A percentile compares a stretch with the other conserved stretches of the same genome.
Conservation (phyloP, 2,329 filamentous ascomycete genomes). For the Cucurbitaria berberidis region DNA sequence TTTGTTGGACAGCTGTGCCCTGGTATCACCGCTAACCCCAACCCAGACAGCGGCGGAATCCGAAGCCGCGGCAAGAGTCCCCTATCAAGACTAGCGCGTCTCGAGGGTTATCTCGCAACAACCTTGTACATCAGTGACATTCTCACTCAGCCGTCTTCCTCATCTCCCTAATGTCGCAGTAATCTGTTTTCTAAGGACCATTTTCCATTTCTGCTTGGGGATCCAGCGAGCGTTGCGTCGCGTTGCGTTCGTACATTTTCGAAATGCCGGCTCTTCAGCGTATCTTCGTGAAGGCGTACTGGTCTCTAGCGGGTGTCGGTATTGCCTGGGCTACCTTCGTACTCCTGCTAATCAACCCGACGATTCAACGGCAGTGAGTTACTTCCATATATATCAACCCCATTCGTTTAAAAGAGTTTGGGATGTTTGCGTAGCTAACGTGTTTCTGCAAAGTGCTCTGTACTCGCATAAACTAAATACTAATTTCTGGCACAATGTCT, state of each 20-base stretch:
- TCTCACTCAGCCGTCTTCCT: too few relatives aligned
- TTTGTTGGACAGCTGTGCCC: too few relatives aligned
- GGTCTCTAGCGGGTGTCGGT: constrained; percentile 57
- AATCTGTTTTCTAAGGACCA: not conserved
- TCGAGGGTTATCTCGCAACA: too few relatives aligned
- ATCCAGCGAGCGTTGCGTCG: too few relatives aligned
- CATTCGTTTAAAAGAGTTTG: too few relatives aligned
- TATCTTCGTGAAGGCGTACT: constrained; percentile 46
- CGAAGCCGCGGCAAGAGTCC: too few relatives aligned
- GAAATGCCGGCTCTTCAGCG: constrained; percentile 37
- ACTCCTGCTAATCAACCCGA: constrained; percentile 69
- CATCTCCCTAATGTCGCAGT: not conserved
- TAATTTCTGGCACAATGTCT: constrained; percentile 72
- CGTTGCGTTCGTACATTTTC: too few relatives aligned
- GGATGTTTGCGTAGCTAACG: not conserved
- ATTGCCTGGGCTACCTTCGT: constrained; percentile 72
- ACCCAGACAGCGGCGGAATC: too few relatives aligned
- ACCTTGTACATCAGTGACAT: too few relatives aligned
- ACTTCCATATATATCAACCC: not conserved
- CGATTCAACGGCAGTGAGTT: constrained; percentile 79
- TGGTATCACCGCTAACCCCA: too few relatives aligned
- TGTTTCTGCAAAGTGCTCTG: constrained; percentile 69
- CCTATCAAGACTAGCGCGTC: too few relatives aligned
- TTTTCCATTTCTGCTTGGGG: too few relatives aligned
- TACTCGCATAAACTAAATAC: constrained; percentile 85